phyloP scores from a whole-genome alignment of 83 land plant genomes.

The Picea abies region DNA sequence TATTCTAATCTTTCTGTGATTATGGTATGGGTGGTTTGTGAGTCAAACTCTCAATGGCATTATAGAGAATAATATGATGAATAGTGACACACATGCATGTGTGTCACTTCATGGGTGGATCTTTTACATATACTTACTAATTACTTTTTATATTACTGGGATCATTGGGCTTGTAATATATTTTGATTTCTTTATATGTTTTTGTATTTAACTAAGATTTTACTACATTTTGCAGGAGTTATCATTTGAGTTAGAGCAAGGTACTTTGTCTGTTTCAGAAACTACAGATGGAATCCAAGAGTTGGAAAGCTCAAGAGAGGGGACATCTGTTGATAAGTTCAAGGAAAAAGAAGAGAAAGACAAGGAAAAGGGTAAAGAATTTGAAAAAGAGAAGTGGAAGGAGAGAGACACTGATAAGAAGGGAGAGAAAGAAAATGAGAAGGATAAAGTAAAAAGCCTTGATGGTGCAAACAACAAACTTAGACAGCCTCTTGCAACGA shows the following conservation, averaged over 20 bases:
- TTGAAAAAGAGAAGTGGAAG: constrained; percentile 64
- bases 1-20: too few species aligned
- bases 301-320: constrained; percentile 28
- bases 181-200: neutral
- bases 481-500: too few species aligned
- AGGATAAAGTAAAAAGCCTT: constrained; percentile 77
- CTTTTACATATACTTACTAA: too few species aligned
- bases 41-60: too few species aligned
- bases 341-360: constrained; percentile 61
- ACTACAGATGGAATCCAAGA: constrained; percentile 30
- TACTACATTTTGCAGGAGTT: constrained; percentile 15
- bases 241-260: constrained; percentile 41
- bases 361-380: constrained; percentile 70
- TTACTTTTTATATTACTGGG: too few species aligned
- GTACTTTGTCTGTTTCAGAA: constrained; percentile 30
- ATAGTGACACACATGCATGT: too few species aligned
- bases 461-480: constrained; percentile 65
- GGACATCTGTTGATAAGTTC: constrained; percentile 52
- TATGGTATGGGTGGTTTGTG: too few species aligned
- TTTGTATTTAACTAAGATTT: neutral
- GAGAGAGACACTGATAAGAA: constrained; percentile 77
- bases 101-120: too few species aligned
- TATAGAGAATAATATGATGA: too few species aligned
- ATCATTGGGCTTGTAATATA: too few species aligned
- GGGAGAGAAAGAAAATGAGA: constrained; percentile 76